These are phyloP conservation scores for Annulohypoxylon bovei DNA, from an alignment of 495 filamentous ascomycete genomes.

Conservation along the genomic window DNA sequence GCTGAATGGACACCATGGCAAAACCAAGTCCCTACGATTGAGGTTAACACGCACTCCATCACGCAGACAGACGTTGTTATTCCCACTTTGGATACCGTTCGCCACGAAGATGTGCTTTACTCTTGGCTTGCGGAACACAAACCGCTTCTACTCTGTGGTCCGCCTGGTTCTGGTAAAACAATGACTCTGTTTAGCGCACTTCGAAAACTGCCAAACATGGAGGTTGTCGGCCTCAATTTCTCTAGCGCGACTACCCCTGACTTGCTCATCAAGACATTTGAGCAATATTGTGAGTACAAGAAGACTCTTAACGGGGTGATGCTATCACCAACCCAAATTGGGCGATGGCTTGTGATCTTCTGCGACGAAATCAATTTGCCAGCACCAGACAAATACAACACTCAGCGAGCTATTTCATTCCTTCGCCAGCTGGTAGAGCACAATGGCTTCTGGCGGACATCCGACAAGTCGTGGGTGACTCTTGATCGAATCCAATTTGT, in stretches of 20 bases:
- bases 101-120: slow-evolving; percentile 97
- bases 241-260: slow-evolving; percentile 98
- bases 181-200: slow-evolving; percentile 99
- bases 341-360: slow-evolving; percentile 97
- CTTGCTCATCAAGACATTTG: slow-evolving; percentile 97
- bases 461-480: slow-evolving; percentile 97
- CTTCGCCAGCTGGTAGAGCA: slow-evolving; percentile 96
- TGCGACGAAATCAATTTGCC: slow-evolving; percentile 99
- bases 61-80: slow-evolving; percentile 98
- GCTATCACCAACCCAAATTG: slow-evolving; percentile 94
- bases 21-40: slow-evolving; percentile 89
- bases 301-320: slow-evolving; percentile 97
- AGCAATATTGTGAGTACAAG: slow-evolving; percentile 99
- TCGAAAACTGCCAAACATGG: slow-evolving; percentile 96
- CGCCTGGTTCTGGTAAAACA: slow-evolving; percentile 97
- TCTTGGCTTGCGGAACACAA: slow-evolving; percentile 99
- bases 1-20: slow-evolving; percentile 94
- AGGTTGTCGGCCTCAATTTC: slow-evolving; percentile 98
- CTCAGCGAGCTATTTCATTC: slow-evolving; percentile 96
- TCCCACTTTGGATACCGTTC: slow-evolving; percentile 93
- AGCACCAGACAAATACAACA: slow-evolving; percentile 97
- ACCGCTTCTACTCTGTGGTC: slow-evolving; percentile 93
- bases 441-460: slow-evolving; percentile 98
- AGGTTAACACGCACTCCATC: slow-evolving; percentile 97
- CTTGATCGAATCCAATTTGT: slow-evolving; percentile 99